Conservation (phyloP, 805 yeast species). For the Clavispora carvajalis region DNA sequence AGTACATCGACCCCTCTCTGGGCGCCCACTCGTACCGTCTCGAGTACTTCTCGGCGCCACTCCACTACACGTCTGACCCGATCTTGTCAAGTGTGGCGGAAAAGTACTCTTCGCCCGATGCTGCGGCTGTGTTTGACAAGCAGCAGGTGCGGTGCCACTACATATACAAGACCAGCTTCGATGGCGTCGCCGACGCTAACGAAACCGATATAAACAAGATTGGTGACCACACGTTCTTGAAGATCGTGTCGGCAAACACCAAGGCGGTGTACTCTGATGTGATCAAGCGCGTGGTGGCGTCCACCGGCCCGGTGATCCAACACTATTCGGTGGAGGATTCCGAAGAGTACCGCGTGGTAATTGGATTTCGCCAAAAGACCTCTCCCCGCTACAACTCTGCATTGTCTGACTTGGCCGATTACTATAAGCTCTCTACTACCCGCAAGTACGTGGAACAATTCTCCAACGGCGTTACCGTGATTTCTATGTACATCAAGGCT, state of each 20-base stretch:
- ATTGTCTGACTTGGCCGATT: constrained; percentile 77
- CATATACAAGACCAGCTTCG: constrained; percentile 62
- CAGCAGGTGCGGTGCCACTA: constrained; percentile 69
- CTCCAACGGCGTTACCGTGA: constrained; percentile 78
- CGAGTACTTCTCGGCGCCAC: constrained; percentile 72
- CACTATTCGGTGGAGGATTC: constrained; percentile 74
- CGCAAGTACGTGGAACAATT: constrained; percentile 94
- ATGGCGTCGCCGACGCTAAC: constrained; percentile 18
- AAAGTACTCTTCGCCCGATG: constrained; percentile 19
- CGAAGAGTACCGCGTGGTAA: constrained; percentile 80
- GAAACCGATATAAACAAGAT: constrained; percentile 57
- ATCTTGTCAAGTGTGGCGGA: constrained; percentile 35
- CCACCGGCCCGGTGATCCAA: constrained; percentile 91
- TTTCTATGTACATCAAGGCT: constrained; percentile 73
- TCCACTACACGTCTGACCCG: constrained; percentile 43
- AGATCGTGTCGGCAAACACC: constrained; percentile 75
- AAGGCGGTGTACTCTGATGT: constrained; percentile 70
- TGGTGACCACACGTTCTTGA: constrained; percentile 73
- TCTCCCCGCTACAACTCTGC: constrained; percentile 88
- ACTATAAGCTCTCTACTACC: constrained; percentile 77
- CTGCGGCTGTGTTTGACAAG: constrained; percentile 24
- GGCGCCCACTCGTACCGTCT: constrained; percentile 52
- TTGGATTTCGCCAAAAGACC: constrained; percentile 80
- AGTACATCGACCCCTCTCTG: constrained; percentile 58
- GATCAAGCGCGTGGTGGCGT: constrained; percentile 58